Evolutionary conservation across 805 yeast genomes (phyloP), one percentile per base, ranked within the genome.

Genomic region (Wickerhamomyces chambardii): DNA sequence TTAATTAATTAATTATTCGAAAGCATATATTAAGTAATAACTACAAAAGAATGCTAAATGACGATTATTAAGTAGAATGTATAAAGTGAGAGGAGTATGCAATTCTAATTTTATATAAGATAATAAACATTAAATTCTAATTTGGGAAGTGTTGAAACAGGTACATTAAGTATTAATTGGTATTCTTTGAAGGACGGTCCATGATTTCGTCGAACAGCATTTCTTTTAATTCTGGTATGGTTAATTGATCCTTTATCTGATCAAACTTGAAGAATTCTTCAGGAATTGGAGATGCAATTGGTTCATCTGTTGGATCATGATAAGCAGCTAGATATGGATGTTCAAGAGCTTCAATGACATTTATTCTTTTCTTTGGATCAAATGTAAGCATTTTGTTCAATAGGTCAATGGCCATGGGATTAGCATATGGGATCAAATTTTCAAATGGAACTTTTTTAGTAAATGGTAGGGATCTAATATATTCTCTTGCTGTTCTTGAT

Each of bases 251-350:
- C 56, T 89, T 89, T 41, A 72, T 66, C 46, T 74, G 72, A 56
- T 92, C 98, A 50, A 92, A 92, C 41, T 83, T 89, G 49, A 92
- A 90, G 55, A 90, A 87, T 46, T 82, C 87, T 29, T 78, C 77
- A 1, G 94, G 89, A 17, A 92, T 80, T 33, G 87, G 84, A 15
- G 76, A 75, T 26, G 92, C 87, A 28, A 67, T 68, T 0, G 97
- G 97, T 59, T 90, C 97, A 55, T 90, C 97, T 36, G 73, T 75
- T 4, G 96, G 95, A 51, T 90, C 97, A 57, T 90, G 97, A 59
- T 90, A 90, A n/a, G 83, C 72, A 34, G 69, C 61, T 36, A 90
- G 64, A 57, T 90, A 90, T 3, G 95, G 95, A 54, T 90, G 97
- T 44, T 70, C 61, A 32, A 90, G 68, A 0, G 97, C 96, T 40